These are phyloP conservation scores for Basipetospora chlamydospora DNA, from an alignment of 2,329 filamentous ascomycete species.

Conservation along the genomic window DNA sequence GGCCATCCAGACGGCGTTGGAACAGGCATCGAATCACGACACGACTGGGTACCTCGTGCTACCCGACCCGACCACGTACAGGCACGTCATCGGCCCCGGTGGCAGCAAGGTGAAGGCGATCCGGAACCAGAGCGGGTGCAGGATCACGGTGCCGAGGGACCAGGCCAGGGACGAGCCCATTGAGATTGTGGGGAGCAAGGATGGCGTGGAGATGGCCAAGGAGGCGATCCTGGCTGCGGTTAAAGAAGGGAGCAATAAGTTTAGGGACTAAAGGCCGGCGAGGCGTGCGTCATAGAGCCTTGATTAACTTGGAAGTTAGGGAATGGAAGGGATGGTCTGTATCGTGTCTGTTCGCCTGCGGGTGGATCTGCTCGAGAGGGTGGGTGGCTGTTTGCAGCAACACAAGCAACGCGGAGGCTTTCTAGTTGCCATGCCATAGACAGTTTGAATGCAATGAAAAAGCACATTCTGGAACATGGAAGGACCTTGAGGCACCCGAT, in stretches of 20 bases:
- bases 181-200: conserved; percentile 66
- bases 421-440: too few species aligned
- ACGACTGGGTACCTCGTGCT: conserved; percentile 79
- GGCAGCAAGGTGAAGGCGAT: conserved; percentile 89
- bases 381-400: too few species aligned
- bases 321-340: too few species aligned
- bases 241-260: conserved; percentile 35
- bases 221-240: conserved; percentile 81
- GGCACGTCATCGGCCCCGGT: conserved; percentile 76
- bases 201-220: conserved; percentile 75
- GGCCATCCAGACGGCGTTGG: conserved; percentile 56
- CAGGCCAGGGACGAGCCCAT: conserved; percentile 69
- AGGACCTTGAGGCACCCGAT: too few species aligned
- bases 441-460: too few species aligned
- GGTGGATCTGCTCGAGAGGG: too few species aligned
- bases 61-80: conserved; percentile 77
- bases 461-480: too few species aligned
- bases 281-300: too few species aligned
- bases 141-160: conserved; percentile 81
- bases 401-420: too few species aligned
- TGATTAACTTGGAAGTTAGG: too few species aligned
- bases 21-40: conserved; percentile 53
- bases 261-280: background rate
- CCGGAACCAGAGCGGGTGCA: conserved; percentile 80
- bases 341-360: too few species aligned